Conservation (phyloP, 495 filamentous ascomycete genomes). For the Hypoxylon fuscum region DNA sequence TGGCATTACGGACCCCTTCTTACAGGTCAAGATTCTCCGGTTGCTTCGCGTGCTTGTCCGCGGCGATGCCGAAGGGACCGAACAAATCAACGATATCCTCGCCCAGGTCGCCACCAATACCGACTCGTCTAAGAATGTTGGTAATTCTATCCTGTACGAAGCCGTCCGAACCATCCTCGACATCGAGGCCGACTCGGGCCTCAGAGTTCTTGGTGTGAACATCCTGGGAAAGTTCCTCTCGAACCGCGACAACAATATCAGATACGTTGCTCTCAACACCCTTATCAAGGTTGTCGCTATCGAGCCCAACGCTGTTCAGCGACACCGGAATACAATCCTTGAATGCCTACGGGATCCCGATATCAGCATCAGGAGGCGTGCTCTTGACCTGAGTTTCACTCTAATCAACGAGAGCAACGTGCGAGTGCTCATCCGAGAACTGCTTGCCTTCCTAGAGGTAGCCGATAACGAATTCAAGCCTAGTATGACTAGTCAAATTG, state of each 20-base stretch:
- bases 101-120: slow-evolving; percentile 99
- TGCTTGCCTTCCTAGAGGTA: slow-evolving; percentile 93
- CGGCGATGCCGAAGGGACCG: slow-evolving; percentile 88
- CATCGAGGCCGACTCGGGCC: slow-evolving; percentile 94
- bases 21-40: slow-evolving; percentile 94
- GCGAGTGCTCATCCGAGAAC: slow-evolving; percentile 87
- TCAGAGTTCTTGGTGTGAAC: slow-evolving; percentile 94
- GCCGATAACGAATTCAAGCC: slow-evolving; percentile 99
- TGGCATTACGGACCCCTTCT: slow-evolving; percentile 97
- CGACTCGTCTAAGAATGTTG: slow-evolving; percentile 97
- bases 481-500: slow-evolving; percentile 95
- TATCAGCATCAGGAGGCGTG: slow-evolving; percentile 94
- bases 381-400: slow-evolving; percentile 96
- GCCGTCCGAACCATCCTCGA: slow-evolving; percentile 97
- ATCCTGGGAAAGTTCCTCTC: slow-evolving; percentile 97
- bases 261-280: slow-evolving; percentile 96
- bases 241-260: slow-evolving; percentile 99
- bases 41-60: slow-evolving; percentile 85
- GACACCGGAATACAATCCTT: slow-evolving; percentile 96
- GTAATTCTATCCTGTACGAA: slow-evolving; percentile 97
- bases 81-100: slow-evolving; percentile 97
- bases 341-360: slow-evolving; percentile 98
- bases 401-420: slow-evolving; percentile 97
- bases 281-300: slow-evolving; percentile 98
- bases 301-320: slow-evolving; percentile 95